phyloP scores from a whole-genome alignment of 2,329 filamentous ascomycete species.

The Periconia sp. region DNA sequence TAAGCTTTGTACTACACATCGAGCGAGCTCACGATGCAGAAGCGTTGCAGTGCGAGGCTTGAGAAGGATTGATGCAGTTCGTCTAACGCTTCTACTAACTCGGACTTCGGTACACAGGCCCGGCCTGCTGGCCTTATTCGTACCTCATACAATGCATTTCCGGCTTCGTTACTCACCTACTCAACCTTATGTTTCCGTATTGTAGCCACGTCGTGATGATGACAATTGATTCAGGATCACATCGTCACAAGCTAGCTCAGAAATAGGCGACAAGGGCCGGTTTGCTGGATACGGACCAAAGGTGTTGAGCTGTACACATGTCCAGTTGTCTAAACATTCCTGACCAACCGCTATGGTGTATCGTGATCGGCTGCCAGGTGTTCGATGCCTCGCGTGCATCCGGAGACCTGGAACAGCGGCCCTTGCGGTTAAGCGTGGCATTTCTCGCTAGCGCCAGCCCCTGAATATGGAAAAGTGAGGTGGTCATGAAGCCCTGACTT shows the following conservation, averaged over 20 bases:
- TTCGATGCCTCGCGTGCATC: conserved; percentile 1
- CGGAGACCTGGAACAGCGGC: conserved; percentile 3
- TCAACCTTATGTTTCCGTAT: too few species aligned
- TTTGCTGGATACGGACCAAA: conserved; percentile 5
- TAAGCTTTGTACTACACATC: too few species aligned
- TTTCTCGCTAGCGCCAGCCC: background rate
- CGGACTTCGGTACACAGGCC: background rate
- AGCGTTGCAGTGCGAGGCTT: background rate
- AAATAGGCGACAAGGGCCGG: too few species aligned
- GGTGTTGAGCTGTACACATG: conserved; percentile 2
- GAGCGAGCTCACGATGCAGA: background rate
- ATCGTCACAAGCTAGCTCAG: too few species aligned
- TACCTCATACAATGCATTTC: too few species aligned
- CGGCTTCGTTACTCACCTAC: too few species aligned
- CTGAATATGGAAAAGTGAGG: conserved; percentile 4
- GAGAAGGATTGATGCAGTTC: background rate
- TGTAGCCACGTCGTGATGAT: too few species aligned
- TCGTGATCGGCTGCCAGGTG: conserved; percentile 3
- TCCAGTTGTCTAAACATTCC: background rate
- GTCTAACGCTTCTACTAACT: conserved; percentile 2
- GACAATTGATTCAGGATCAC: too few species aligned
- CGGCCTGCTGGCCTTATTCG: too few species aligned
- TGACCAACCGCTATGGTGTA: background rate
- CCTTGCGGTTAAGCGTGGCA: conserved; percentile 3
- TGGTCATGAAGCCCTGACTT: background rate